Conservation (phyloP, 352 stramenopile genomes). For the Halophytophthora polymorphica region DNA sequence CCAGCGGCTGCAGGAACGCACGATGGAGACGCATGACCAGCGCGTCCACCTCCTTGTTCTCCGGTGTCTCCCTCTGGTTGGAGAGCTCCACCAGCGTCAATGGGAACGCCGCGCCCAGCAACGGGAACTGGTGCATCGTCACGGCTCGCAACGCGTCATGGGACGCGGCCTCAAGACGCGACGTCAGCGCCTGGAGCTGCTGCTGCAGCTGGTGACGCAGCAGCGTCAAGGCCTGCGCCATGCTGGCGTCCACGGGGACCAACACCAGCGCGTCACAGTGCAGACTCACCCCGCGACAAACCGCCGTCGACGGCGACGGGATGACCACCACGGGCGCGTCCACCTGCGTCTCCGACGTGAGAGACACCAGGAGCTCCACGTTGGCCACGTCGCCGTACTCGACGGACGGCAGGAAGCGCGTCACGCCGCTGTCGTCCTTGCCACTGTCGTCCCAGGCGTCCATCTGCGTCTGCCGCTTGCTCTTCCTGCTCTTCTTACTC, state of each 20-base stretch:
- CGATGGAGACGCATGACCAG: conserved; percentile 22
- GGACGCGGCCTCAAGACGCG: conserved; percentile 12
- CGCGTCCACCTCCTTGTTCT: conserved; percentile 7
- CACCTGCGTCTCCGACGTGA: conserved; percentile 17
- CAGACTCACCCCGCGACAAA: conserved; percentile 13
- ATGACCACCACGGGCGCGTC: conserved; percentile 34
- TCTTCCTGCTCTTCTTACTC: conserved; percentile 27
- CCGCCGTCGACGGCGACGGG: conserved; percentile 14
- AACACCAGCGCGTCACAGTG: conserved; percentile 45
- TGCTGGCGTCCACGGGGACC: conserved; percentile 21
- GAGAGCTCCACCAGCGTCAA: conserved; percentile 28
- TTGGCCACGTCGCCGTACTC: conserved; percentile 57
- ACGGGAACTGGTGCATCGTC: conserved; percentile 41
- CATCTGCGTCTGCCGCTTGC: conserved; percentile 22
- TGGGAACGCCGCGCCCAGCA: conserved; percentile 47
- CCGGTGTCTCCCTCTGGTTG: conserved; percentile 7
- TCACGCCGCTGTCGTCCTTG: background rate
- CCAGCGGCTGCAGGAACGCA: conserved; percentile 40
- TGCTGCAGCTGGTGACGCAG: conserved; percentile 23
- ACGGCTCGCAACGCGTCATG: conserved; percentile 12
- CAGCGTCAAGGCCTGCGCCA: conserved; percentile 9
- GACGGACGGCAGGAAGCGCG: conserved; percentile 29
- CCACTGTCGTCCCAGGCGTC: conserved; percentile 7
- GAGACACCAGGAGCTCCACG: conserved; percentile 40
- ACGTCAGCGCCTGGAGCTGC: conserved; percentile 26